Evolutionary conservation across 1,284 basidiomycete genomes (phyloP).

Genomic region (Rhizopogon parksii): DNA sequence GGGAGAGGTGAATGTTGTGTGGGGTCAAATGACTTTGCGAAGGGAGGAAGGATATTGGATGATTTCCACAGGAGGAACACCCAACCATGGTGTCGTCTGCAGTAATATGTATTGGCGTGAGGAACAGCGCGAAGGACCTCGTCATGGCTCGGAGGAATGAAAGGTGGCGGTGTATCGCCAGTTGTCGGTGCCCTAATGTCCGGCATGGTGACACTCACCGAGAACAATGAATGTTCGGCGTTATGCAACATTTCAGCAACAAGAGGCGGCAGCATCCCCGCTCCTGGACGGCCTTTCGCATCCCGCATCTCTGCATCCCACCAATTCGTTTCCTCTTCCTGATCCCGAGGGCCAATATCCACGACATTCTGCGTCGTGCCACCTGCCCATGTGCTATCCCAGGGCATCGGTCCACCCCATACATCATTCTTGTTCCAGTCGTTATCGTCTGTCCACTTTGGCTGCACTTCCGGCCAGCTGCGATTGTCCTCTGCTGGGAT

Average conservation of each 20-base stretch:
- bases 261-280: slow-evolving; percentile 59
- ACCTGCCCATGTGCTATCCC: slow-evolving; percentile 21
- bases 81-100: slow-evolving; percentile 74
- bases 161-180: slow-evolving; percentile 17
- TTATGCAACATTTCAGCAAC: slow-evolving; percentile 61
- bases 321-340: slow-evolving; percentile 57
- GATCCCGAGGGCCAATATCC: slow-evolving; percentile 49
- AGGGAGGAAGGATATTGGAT: slow-evolving; percentile 51
- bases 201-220: slow-evolving; percentile 43
- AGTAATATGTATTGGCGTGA: slow-evolving; percentile 75
- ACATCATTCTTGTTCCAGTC: slow-evolving; percentile 16
- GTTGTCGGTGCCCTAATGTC: slow-evolving; percentile 20
- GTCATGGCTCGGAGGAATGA: slow-evolving; percentile 31
- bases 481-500: slow-evolving; percentile 16
- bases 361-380: slow-evolving; percentile 22
- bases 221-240: slow-evolving; percentile 61
- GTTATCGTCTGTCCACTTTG: slow-evolving; percentile 11
- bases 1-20: slow-evolving; percentile 44
- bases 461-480: not conserved
- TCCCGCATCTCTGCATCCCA: slow-evolving; percentile 48
- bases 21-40: slow-evolving; percentile 45
- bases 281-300: slow-evolving; percentile 47
- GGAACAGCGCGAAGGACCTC: slow-evolving; percentile 64
- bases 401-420: slow-evolving; percentile 21
- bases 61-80: slow-evolving; percentile 63